Base-by-base conservation (phyloP, 208 protist genomes). In the Acanthamoeba divionensis region DNA sequence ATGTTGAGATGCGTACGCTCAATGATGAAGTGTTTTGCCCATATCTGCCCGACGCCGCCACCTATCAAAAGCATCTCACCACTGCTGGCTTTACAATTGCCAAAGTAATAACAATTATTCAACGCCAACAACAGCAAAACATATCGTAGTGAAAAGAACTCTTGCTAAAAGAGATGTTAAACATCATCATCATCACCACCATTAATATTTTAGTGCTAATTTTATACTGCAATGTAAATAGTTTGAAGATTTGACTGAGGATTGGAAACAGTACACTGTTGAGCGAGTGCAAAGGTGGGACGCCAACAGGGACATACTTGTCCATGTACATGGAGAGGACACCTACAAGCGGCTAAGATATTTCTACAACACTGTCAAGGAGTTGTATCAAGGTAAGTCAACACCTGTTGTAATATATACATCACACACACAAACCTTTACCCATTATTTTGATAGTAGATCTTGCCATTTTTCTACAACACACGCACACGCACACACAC, bases 231-330 rank as follows among this genome's bases (percentile, higher is more conserved):
- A 21, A 21, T 73, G n/a, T n/a, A n/a, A n/a, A 1, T 54, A 90
- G 85, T 90, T 75, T 66, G 75, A 71, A 0, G 88, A 91, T n/a
- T 33, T 91, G 1, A 91, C 88, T 24, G 69, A 91, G 55, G 52
- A 65, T 29, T 91, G 88, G 88, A 29, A 31, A 31, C 10, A 85
- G 13, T 91, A 89, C 73, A 89, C 88, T 12, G 26, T 6, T 9
- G 52, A 86, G 44, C 45, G 88, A 6, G 88, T 91, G 26, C 52
- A 29, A 6, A 89, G 87, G 52, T 91, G 65, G 65, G 88, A 91
- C 26, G 65, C 73, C 38, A 50, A 86, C 1, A 33, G 33, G n/a
- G 73, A 86, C 3, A 12, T 33, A 10, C 63, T 91, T 4, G 41
- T 88, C 31, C 45, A 88, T 52, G 73, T 91, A 29, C 88, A 91